A percentile compares a stretch with the other conserved stretches of the same genome.
Evolutionary conservation across 805 yeast genomes (phyloP).

Genomic region (Nakazawaea anatomiae): DNA sequence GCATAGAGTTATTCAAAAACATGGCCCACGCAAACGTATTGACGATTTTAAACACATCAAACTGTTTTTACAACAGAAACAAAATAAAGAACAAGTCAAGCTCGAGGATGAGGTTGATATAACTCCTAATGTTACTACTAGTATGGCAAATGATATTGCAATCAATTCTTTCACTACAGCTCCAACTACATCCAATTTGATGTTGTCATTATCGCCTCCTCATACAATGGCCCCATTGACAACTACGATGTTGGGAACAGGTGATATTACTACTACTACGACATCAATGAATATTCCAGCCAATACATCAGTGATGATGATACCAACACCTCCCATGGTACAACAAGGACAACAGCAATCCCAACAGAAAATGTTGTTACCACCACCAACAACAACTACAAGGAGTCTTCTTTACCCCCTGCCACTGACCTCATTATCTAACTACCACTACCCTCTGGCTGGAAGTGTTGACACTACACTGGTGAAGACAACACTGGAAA

Average conservation of each 20-base stretch:
- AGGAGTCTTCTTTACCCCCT: background rate
- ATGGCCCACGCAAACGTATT: slow-evolving; percentile 39
- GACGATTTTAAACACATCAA: slow-evolving; percentile 43
- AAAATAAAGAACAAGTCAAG: background rate
- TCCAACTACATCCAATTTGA: no score
- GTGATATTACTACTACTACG: no score
- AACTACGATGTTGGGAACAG: no score
- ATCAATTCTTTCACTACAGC: background rate
- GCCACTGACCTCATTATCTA: background rate
- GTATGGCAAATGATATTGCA: background rate
- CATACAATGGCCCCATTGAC: no score
- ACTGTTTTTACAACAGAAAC: background rate
- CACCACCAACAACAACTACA: background rate
- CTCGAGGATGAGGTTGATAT: background rate
- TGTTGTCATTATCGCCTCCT: no score
- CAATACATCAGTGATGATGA: no score
- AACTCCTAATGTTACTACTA: background rate
- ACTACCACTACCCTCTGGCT: background rate
- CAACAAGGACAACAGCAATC: background rate
- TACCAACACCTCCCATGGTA: slow-evolving; percentile 9
- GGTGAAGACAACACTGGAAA: no score
- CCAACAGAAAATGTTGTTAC: background rate
- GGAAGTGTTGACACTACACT: no score
- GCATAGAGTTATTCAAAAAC: slow-evolving; percentile 39
- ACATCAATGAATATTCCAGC: no score